Conservation (phyloP, 1,139 yeast species). For the Hyphopichia wangnamkhiaoensis region DNA sequence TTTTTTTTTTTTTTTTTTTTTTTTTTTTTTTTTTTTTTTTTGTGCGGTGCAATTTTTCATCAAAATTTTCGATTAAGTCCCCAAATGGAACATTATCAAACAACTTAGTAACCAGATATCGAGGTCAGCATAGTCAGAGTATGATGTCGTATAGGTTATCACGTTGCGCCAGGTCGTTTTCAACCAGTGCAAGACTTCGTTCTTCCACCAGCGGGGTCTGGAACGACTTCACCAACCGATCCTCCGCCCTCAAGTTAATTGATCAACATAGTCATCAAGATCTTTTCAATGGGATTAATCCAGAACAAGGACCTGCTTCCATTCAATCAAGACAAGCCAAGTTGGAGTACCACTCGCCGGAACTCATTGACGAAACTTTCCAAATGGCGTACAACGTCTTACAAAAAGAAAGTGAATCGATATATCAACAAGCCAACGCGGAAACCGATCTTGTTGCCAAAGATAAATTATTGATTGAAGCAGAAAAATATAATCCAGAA, state of each 20-base stretch:
- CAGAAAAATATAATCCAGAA: slow-evolving; percentile 79
- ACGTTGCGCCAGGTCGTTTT: neutral
- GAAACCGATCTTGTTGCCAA: slow-evolving; percentile 9
- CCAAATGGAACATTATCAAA: no score
- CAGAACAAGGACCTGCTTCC: slow-evolving; percentile 34
- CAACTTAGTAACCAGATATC: no score
- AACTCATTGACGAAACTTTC: slow-evolving; percentile 70
- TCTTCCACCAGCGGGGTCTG: slow-evolving; percentile 36
- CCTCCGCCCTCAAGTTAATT: slow-evolving; percentile 37
- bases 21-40: neutral
- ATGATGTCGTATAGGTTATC: neutral
- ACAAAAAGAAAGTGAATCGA: slow-evolving; percentile 39
- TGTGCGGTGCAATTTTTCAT: neutral
- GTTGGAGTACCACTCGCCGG: slow-evolving; percentile 61
- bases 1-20: neutral
- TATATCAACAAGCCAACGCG: slow-evolving; percentile 20
- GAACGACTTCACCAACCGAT: slow-evolving; percentile 47
- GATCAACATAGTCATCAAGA: slow-evolving; percentile 30
- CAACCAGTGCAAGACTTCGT: neutral
- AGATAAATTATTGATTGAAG: slow-evolving; percentile 31
- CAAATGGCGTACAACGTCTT: slow-evolving; percentile 64
- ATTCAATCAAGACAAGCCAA: slow-evolving; percentile 16
- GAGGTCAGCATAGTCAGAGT: no score
- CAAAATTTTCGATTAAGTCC: neutral
- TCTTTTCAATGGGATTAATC: slow-evolving; percentile 35